These are phyloP conservation scores for Hymenoscyphus linearis DNA, from an alignment of 2,329 filamentous ascomycete genomes.

Conservation along the genomic window DNA sequence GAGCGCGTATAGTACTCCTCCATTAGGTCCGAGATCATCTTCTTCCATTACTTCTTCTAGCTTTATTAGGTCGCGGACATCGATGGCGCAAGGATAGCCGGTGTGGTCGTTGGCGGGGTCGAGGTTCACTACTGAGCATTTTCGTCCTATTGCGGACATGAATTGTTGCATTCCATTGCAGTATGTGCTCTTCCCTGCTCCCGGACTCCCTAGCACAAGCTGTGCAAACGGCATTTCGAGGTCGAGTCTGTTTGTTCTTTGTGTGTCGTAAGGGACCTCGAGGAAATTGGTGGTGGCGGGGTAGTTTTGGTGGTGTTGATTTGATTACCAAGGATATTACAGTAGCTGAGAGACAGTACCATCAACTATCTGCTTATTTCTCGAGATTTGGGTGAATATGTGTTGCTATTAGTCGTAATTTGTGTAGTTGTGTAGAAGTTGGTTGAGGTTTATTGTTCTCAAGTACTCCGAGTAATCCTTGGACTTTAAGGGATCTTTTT, in stretches of 20 bases:
- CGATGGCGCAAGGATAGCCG: constrained; percentile 81
- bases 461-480: neutral
- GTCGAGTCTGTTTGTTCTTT: neutral
- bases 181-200: constrained; percentile 94
- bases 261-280: neutral
- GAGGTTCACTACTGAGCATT: constrained; percentile 92
- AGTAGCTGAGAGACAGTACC: neutral
- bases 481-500: neutral
- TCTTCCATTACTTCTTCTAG: constrained; percentile 94
- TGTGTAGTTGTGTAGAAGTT: neutral
- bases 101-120: constrained; percentile 95
- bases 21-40: constrained; percentile 86
- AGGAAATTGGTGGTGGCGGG: neutral
- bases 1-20: constrained; percentile 85
- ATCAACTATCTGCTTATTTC: too few species aligned
- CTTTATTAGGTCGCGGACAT: constrained; percentile 83
- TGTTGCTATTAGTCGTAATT: neutral
- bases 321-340: neutral
- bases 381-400: neutral
- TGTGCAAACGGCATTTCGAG: constrained; percentile 34
- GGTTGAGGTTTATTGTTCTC: neutral
- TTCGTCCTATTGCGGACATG: constrained; percentile 88
- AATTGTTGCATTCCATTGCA: constrained; percentile 99
- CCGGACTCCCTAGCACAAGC: constrained; percentile 88
- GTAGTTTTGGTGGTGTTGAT: neutral